phyloP scores from a whole-genome alignment of 306 rosid genomes.

The peach (Prunus persica) region DNA sequence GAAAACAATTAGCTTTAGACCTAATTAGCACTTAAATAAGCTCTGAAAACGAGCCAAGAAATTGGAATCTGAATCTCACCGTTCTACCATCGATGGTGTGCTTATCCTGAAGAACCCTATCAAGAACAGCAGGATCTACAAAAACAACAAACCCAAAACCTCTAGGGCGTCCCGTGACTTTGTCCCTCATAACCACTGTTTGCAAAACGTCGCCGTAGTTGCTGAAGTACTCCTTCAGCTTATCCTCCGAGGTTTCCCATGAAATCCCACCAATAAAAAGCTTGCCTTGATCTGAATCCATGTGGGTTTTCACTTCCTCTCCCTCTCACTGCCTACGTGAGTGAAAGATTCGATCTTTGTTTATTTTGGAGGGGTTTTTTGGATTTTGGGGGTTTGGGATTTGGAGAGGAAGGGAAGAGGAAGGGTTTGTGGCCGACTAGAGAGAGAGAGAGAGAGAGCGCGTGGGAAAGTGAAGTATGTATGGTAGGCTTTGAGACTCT shows the following conservation, averaged over 20 bases:
- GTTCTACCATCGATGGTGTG: slow-evolving; percentile 90
- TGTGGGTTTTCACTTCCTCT: slow-evolving; percentile 17
- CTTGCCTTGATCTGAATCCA: slow-evolving; percentile 99
- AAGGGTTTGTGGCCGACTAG: slow-evolving; percentile 54
- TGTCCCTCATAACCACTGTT: slow-evolving; percentile 87
- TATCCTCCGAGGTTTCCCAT: slow-evolving; percentile 91
- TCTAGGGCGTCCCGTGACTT: slow-evolving; percentile 75
- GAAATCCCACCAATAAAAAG: slow-evolving; percentile 95
- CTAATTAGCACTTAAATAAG: neutral
- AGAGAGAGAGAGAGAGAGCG: slow-evolving; percentile 12
- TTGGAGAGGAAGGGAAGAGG: slow-evolving; percentile 7
- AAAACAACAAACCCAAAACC: slow-evolving; percentile 93
- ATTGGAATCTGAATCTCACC: slow-evolving; percentile 32
- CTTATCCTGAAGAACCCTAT: slow-evolving; percentile 84
- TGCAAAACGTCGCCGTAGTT: slow-evolving; percentile 79
- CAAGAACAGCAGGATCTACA: slow-evolving; percentile 81
- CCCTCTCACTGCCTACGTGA: neutral
- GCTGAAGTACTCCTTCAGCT: slow-evolving; percentile 75
- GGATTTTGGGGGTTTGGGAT: slow-evolving; percentile 9
- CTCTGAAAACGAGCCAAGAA: neutral
- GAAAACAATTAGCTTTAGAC: neutral
- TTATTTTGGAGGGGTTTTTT: neutral
- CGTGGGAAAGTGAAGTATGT: neutral
- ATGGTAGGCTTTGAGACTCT: neutral
- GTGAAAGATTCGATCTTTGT: slow-evolving; percentile 1